Evolutionary conservation across 2,329 filamentous ascomycete genomes (phyloP).

Genomic region (Xylariaceae sp.): DNA sequence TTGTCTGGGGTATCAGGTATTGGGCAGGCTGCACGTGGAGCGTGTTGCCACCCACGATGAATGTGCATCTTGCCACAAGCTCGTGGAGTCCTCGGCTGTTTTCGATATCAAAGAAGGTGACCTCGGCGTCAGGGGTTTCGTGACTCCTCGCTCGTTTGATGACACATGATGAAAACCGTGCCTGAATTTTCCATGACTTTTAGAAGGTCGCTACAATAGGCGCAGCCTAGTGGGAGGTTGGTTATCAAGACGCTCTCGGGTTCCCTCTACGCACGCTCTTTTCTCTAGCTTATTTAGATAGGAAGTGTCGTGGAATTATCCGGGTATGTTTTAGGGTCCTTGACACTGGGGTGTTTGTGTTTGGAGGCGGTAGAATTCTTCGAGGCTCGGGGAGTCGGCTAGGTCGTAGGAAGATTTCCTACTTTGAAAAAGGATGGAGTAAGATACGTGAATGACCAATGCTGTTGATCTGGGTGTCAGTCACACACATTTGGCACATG

Average conservation of each 20-base stretch:
- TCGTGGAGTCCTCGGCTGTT: not conserved
- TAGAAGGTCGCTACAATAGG: not conserved
- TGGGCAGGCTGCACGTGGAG: slow-evolving; percentile 4
- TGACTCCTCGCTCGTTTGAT: not conserved
- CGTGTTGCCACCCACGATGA: not conserved
- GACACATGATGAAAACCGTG: slow-evolving; percentile 8
- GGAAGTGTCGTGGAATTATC: no score
- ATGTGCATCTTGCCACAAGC: not conserved
- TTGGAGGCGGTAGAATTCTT: no score
- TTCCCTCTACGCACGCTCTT: not conserved
- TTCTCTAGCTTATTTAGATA: not conserved
- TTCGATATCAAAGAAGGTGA: slow-evolving; percentile 11
- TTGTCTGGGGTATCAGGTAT: not conserved
- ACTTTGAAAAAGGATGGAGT: no score
- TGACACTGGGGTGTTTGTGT: no score
- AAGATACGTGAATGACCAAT: no score
- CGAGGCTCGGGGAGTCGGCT: no score
- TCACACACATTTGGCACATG: no score
- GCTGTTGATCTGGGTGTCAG: no score
- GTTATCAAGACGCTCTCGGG: slow-evolving; percentile 13
- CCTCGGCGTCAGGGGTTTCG: slow-evolving; percentile 7
- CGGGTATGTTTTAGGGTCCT: no score
- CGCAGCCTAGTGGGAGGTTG: slow-evolving; percentile 5
- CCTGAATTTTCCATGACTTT: not conserved
- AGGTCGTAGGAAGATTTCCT: no score